Base-by-base conservation (phyloP, 257 asterid genomes). In the Lycium ferocissimum region DNA sequence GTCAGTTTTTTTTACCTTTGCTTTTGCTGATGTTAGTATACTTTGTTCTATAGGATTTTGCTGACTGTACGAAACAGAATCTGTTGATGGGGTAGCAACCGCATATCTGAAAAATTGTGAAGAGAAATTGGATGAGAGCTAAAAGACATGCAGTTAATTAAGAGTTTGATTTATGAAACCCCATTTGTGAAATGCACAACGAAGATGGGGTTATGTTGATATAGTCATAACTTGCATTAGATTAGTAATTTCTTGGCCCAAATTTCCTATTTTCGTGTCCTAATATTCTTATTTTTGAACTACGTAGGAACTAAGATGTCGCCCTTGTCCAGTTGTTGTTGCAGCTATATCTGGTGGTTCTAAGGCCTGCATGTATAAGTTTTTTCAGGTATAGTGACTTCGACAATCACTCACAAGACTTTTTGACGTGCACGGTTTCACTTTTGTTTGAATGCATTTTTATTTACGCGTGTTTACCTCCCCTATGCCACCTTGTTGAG, bases 331-430 rank as follows among this genome's bases (percentile, higher is more conserved):
- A 82, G 92, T 95, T 40, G 95, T 95, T 81, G 91, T 95, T 71
- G 92, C 91, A 72, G 89, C 97, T 67, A 84, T 91, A 83, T 90
- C 97, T 83, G 99, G 98, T 85, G 99, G 98, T 87, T 95, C 98
- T 45, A 95, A 94, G 88, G 98, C 98, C 80, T 95, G 98, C 91
- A 87, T 95, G 97, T 93, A 94, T 87, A 95, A 95, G 91, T 87
- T 92, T 90, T 93, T 95, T 82, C 95, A 95, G 98, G 99, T 94
- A 89, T 83, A 65, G 38, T 73, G 59, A 76, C 49, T 67, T 22
- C 56, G 20, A 13, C 58, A 86, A 84, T 85, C 83, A 33, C 20
- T 38, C 69, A 67, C 33, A 38, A 49, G 49, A 67, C n/a, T 49
- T 83, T 66, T 37, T 51, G 59, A 47, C 47, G n/a, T 22, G 22